phyloP scores from a whole-genome alignment of 2,329 filamentous ascomycete species.

The Pseudodiploospora longispora region DNA sequence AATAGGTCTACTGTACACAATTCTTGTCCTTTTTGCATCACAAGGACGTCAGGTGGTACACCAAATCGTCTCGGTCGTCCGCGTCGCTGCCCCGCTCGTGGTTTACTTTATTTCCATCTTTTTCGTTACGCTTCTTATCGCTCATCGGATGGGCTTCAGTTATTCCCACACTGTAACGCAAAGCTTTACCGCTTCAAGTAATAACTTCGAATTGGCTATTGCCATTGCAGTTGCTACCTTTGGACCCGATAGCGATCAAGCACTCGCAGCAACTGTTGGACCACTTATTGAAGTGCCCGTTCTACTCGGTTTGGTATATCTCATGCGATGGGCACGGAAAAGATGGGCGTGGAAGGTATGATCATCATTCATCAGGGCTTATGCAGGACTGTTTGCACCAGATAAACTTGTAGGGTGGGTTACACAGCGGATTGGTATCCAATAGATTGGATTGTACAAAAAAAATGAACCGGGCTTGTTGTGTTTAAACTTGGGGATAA shows the following conservation, averaged over 20 bases:
- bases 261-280: slow-evolving; percentile 73
- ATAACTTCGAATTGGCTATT: slow-evolving; percentile 90
- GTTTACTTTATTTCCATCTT: slow-evolving; percentile 78
- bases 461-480: too few species aligned
- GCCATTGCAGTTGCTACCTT: slow-evolving; percentile 78
- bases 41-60: slow-evolving; percentile 71
- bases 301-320: slow-evolving; percentile 67
- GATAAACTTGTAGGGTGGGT: too few species aligned
- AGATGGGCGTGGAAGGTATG: slow-evolving; percentile 41
- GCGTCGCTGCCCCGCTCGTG: slow-evolving; percentile 71
- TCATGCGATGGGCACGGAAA: slow-evolving; percentile 51
- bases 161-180: slow-evolving; percentile 67
- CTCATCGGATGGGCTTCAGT: slow-evolving; percentile 60
- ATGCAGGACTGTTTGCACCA: too few species aligned
- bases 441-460: too few species aligned
- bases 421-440: too few species aligned
- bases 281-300: slow-evolving; percentile 84
- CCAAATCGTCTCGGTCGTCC: slow-evolving; percentile 74
- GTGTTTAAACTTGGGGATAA: too few species aligned
- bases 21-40: slow-evolving; percentile 75
- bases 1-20: slow-evolving; percentile 79
- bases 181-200: slow-evolving; percentile 83
- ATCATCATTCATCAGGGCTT: too few species aligned
- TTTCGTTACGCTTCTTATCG: slow-evolving; percentile 54
- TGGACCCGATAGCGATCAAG: slow-evolving; percentile 69